Conservation (phyloP, 257 asterid genomes). For the Solanum peruvianum region DNA sequence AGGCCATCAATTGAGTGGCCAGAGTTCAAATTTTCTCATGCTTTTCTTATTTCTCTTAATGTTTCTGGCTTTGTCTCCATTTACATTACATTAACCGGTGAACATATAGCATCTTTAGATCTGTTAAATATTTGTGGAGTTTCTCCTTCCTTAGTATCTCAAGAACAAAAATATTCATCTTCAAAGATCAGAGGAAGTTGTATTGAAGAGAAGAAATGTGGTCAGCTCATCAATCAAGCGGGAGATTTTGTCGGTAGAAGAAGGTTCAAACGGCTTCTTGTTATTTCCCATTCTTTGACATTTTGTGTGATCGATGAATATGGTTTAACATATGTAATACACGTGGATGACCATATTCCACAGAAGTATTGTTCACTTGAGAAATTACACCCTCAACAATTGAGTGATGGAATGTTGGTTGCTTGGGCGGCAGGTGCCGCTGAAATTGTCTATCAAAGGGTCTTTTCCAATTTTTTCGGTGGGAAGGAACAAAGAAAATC, state of each 20-base stretch:
- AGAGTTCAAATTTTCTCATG: slow-evolving; percentile 61
- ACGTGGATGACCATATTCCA: slow-evolving; percentile 25
- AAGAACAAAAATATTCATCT: slow-evolving; percentile 8
- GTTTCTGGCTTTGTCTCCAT: slow-evolving; percentile 55
- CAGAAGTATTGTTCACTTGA: slow-evolving; percentile 24
- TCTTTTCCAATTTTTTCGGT: slow-evolving; percentile 14
- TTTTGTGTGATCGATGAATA: slow-evolving; percentile 72
- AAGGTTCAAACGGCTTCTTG: slow-evolving; percentile 56
- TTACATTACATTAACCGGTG: slow-evolving; percentile 59
- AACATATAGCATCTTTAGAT: slow-evolving; percentile 40
- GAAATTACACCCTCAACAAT: slow-evolving; percentile 21
- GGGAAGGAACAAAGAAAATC: slow-evolving; percentile 12
- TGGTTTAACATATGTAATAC: slow-evolving; percentile 49
- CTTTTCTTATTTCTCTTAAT: slow-evolving; percentile 66
- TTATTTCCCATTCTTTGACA: slow-evolving; percentile 47
- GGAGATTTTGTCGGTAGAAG: slow-evolving; percentile 25
- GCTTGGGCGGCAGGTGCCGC: slow-evolving; percentile 67
- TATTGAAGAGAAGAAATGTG: slow-evolving; percentile 9
- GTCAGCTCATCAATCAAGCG: slow-evolving; percentile 9
- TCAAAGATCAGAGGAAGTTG: slow-evolving; percentile 3
- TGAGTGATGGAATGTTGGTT: slow-evolving; percentile 44
- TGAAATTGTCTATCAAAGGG: slow-evolving; percentile 73
- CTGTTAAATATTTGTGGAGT: slow-evolving; percentile 23
- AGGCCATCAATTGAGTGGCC: slow-evolving; percentile 52
- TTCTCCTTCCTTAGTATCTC: slow-evolving; percentile 19